Conservation (phyloP, 2,329 filamentous ascomycete species). For the Stachybotrys chartarum region DNA sequence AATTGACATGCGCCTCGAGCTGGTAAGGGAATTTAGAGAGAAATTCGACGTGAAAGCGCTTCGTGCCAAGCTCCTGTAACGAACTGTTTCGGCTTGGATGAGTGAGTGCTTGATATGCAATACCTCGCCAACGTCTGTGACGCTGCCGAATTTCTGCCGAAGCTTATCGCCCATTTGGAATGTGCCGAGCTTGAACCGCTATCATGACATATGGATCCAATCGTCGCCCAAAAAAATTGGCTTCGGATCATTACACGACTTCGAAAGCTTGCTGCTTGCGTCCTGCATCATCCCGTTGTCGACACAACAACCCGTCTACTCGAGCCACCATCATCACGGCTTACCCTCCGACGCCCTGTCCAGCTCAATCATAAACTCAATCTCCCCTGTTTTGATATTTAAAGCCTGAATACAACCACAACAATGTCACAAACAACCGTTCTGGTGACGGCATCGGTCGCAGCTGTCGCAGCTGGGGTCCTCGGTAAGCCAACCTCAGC, state of each 20-base stretch:
- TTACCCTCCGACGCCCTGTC: too few species aligned
- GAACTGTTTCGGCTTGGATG: neutral
- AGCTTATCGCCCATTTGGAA: constrained; percentile 7
- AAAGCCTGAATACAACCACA: neutral
- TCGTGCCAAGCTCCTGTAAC: neutral
- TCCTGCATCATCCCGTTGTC: neutral
- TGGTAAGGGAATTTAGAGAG: too few species aligned
- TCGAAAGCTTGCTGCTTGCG: neutral
- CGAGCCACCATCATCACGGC: too few species aligned
- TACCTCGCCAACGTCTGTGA: neutral
- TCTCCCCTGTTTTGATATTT: neutral
- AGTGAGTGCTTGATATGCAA: constrained; percentile 6
- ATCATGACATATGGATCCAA: constrained; percentile 13
- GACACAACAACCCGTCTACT: neutral
- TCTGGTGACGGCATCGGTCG: constrained; percentile 54
- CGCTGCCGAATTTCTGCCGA: constrained; percentile 8
- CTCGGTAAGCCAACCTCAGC: constrained; percentile 38
- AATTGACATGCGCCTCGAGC: too few species aligned
- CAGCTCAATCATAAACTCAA: too few species aligned
- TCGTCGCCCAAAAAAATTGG: constrained; percentile 1
- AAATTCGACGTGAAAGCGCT: neutral
- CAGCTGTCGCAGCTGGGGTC: constrained; percentile 51
- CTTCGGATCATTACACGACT: neutral
- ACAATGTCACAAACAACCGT: constrained; percentile 43
- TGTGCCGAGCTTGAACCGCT: constrained; percentile 7